Base-by-base conservation (phyloP, 2,329 filamentous ascomycete genomes). In the Monosporascus sp. region DNA sequence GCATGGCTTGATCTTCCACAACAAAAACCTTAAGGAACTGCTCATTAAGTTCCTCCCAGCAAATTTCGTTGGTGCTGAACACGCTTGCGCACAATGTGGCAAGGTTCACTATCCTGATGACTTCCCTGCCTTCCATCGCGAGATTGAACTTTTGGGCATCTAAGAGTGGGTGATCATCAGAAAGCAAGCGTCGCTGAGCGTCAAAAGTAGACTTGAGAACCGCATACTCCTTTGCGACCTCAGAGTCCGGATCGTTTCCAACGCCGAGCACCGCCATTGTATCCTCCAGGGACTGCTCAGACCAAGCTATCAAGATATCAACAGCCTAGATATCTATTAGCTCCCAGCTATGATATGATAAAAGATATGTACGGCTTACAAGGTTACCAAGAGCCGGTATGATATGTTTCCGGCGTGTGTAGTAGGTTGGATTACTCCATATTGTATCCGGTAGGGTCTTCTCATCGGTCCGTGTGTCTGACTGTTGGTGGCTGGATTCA, bases 221-320 rank as follows among this genome's bases (percentile, higher is more conserved):
- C 7, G 47, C 52, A 41, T 69, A 69, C 54, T 69, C 67, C 48
- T 59, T 65, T 7, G 57, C 55, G 8, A 68, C 63, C 22, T 66
- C 63, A 5, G 65, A 65, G 11, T 68, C 65, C 1, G 55, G 51
- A 9, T 69, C 66, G 17, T 60, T 53, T 28, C 22, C 43, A 3
- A 46, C 60, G 35, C 55, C 56, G 5, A 69, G 55, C 5, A 62
- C 65, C 5, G 63, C 63, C n/a, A 69, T 60, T 3, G 67, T 68
- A 38, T 69, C 67, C 51, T 69, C 67, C n/a, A 69, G 46, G 6
- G 66, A 64, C 44, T 68, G 65, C 47, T 69, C 67, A 15, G 65
- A 69, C 54, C 66, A 62, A 15, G 65, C 61, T 47, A 63, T 60
- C n/a, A 69, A 58, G 26, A 69, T 63, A 51, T 69, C 67, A 28